Conservation (phyloP, 495 filamentous ascomycete genomes). For the Neurospora tetrasperma region DNA sequence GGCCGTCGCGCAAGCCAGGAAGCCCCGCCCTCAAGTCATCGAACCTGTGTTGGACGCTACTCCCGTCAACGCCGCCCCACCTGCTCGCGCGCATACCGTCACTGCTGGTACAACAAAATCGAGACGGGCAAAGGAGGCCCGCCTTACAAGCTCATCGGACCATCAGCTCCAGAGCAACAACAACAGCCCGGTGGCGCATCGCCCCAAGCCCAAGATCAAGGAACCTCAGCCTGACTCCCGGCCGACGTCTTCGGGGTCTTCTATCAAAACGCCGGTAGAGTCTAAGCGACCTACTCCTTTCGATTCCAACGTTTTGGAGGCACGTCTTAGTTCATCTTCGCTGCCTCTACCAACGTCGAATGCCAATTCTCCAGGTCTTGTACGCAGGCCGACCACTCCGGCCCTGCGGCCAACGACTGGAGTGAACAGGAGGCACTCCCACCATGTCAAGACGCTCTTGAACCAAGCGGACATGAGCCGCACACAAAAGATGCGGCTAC, state of each 20-base stretch:
- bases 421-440: conserved; percentile 36
- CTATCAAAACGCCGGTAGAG: neutral
- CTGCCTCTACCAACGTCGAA: conserved; percentile 22
- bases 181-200: conserved; percentile 13
- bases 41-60: conserved; percentile 23
- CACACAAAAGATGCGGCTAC: conserved; percentile 48
- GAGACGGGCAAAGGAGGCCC: conserved; percentile 34
- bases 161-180: conserved; percentile 12
- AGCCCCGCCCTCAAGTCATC: conserved; percentile 43
- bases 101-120: conserved; percentile 34
- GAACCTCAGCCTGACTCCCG: conserved; percentile 9
- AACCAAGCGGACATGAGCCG: conserved; percentile 44
- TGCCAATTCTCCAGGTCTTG: conserved; percentile 34
- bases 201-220: conserved; percentile 15
- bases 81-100: conserved; percentile 55
- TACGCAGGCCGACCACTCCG: conserved; percentile 37
- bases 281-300: neutral
- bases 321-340: conserved; percentile 32
- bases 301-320: conserved; percentile 32
- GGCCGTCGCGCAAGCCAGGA: conserved; percentile 62
- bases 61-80: conserved; percentile 42
- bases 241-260: conserved; percentile 10
- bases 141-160: conserved; percentile 31
- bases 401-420: conserved; percentile 43
- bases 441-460: conserved; percentile 35